Evolutionary conservation across 2,329 filamentous ascomycete species (phyloP).

Genomic region (Apiospora rasikravindrae): DNA sequence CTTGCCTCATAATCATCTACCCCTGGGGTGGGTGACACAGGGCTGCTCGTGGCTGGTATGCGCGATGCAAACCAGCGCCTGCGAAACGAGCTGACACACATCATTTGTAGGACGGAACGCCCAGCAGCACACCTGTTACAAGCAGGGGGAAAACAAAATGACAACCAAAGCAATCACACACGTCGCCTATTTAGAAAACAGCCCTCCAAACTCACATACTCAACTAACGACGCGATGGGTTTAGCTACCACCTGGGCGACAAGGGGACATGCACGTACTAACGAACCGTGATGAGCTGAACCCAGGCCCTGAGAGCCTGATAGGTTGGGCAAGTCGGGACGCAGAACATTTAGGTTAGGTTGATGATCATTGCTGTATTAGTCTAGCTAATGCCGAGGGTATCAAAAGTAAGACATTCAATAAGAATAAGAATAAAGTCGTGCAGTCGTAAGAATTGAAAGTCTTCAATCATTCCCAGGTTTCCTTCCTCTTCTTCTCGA

Average conservation of each 20-base stretch:
- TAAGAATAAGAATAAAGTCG: not conserved
- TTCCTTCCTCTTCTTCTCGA: not conserved
- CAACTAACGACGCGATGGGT: not conserved
- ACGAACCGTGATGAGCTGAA: not conserved
- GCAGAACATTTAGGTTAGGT: not conserved
- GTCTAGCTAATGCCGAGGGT: conserved; percentile 9
- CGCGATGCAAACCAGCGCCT: not conserved
- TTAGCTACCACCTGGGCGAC: not conserved
- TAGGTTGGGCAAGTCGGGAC: not conserved
- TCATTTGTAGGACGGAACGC: not conserved
- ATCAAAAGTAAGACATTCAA: not conserved
- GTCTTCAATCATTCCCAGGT: not conserved
- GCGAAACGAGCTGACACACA: not conserved
- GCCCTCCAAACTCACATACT: not conserved
- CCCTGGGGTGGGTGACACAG: not conserved
- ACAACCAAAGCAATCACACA: not conserved
- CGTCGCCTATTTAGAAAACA: not conserved
- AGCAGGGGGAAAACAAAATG: not conserved
- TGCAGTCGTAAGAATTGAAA: not conserved
- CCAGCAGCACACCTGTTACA: not conserved
- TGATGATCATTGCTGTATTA: conserved; percentile 3
- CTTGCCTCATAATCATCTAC: not conserved
- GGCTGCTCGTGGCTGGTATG: not conserved
- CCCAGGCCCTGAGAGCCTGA: not conserved
- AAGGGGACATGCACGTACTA: not conserved